Base-by-base conservation (phyloP, 345 rosid genomes). In the Eucalyptus decipiens region DNA sequence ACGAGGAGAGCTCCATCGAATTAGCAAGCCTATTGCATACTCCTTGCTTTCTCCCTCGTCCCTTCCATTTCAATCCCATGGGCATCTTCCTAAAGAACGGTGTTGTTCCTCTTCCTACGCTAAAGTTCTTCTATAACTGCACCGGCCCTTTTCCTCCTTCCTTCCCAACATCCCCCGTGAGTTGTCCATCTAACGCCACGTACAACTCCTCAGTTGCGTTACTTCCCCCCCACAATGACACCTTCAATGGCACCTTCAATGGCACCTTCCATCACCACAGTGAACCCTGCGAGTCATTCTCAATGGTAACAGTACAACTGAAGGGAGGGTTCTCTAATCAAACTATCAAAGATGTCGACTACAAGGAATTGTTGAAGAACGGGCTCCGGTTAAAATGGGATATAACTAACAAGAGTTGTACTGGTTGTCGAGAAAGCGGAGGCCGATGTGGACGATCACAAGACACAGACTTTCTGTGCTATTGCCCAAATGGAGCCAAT, bases 371-470 rank as follows among this genome's bases (percentile, higher is more conserved):
- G 86, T 26, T 85, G 86, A 28, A 48, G 40, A 40, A 65, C 17
- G 30, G 87, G 87, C 88, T 92, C 88, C 17, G 86, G 4, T 43
- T 93, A 87, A 87, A 90, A 62, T 91, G 92, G 92, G 1, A 5
- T 21, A 0, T 28, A 5, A 48, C 85, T 42, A 89, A 56, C 37
- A 9, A 62, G 6, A 51, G 62, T 48, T 92, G 92, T 69, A 65
- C 16, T 21, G 60, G 45, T 48, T 91, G 93, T 87, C 85, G 8
- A 23, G 37, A 34, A 40, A 93, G 90, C 18, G 92, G 91, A 5
- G 94, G 92, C 24, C 65, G 32, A 21, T 92, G 93, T 87, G 93
- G 93, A 86, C 37, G n/a, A 52, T 88, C 90, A 69, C 88, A 37
- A 65, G 58, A 80, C 19, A 80, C 8, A 17, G 65, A 48, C 9